phyloP scores from a whole-genome alignment of 2,329 filamentous ascomycete genomes.

The Pyricularia sp. region DNA sequence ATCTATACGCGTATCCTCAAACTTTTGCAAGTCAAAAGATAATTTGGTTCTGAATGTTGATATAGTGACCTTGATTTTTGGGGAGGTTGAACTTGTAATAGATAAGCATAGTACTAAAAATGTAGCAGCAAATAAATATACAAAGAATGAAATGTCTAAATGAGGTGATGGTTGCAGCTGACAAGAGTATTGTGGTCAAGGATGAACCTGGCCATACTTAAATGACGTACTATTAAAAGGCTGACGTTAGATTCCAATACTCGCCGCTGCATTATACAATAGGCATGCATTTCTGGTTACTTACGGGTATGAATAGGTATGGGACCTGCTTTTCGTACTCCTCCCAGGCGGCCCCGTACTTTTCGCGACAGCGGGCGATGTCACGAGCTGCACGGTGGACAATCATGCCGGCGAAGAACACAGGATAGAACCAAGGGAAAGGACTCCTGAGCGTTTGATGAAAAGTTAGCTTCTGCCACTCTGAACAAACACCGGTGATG shows the following conservation, averaged over 20 bases:
- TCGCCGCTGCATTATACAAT: neutral
- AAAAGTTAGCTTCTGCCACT: neutral
- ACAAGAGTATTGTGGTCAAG: neutral
- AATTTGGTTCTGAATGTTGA: too few species aligned
- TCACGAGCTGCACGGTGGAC: conserved; percentile 69
- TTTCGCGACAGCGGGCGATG: conserved; percentile 65
- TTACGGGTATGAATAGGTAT: conserved; percentile 36
- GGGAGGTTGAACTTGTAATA: too few species aligned
- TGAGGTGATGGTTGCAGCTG: neutral
- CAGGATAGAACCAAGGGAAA: conserved; percentile 85
- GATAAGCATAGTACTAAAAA: neutral
- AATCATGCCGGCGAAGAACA: conserved; percentile 79
- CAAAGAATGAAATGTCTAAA: neutral
- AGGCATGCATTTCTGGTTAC: conserved; percentile 7
- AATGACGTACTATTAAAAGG: conserved; percentile 6
- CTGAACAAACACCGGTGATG: neutral
- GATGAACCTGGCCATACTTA: neutral
- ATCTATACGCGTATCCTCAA: neutral
- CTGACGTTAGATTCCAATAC: too few species aligned
- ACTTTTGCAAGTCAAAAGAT: too few species aligned
- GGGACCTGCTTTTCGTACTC: conserved; percentile 16
- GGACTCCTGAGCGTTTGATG: conserved; percentile 38
- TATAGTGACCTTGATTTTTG: too few species aligned
- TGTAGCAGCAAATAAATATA: neutral
- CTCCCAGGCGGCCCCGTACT: conserved; percentile 47